Percentiles rank a stretch among this genome's conserved stretches.
phyloP scores from a whole-genome alignment of 2,329 filamentous ascomycete genomes.

The Fusarium marasasianum region DNA sequence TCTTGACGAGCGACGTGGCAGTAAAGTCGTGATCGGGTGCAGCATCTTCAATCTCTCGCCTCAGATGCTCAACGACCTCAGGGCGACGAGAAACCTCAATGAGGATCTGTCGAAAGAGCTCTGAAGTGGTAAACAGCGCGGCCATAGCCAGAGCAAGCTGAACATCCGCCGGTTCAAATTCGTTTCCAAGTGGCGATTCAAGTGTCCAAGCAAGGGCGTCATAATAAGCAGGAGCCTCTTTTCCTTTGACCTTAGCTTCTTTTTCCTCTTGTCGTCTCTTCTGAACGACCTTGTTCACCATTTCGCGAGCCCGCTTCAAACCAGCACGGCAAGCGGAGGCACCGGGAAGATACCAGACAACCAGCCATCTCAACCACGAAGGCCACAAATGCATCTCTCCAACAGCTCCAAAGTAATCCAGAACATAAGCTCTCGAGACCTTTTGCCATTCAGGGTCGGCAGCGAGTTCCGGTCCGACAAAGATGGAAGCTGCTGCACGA shows the following conservation, averaged over 20 bases:
- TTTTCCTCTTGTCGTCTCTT: neutral
- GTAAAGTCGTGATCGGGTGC: neutral
- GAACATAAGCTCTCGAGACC: neutral
- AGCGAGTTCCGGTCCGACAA: neutral
- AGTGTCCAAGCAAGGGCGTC: neutral
- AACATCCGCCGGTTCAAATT: neutral
- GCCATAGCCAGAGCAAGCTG: neutral
- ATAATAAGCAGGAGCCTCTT: neutral
- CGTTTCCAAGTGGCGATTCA: neutral
- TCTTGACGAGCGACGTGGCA: neutral
- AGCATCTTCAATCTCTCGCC: neutral
- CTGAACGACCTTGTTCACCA: neutral
- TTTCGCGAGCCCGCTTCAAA: neutral
- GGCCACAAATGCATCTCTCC: neutral
- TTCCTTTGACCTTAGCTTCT: rapidly evolving
- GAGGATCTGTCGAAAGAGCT: neutral
- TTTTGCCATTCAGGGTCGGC: neutral
- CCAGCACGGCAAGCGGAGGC: neutral
- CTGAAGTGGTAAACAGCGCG: neutral
- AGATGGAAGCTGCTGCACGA: neutral
- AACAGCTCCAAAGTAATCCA: neutral
- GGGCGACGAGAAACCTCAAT: neutral
- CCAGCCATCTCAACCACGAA: neutral
- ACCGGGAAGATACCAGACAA: neutral
- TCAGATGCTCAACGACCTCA: neutral